phyloP scores from a whole-genome alignment of 768 basidiomycete species.

The Podaxis sp. region DNA sequence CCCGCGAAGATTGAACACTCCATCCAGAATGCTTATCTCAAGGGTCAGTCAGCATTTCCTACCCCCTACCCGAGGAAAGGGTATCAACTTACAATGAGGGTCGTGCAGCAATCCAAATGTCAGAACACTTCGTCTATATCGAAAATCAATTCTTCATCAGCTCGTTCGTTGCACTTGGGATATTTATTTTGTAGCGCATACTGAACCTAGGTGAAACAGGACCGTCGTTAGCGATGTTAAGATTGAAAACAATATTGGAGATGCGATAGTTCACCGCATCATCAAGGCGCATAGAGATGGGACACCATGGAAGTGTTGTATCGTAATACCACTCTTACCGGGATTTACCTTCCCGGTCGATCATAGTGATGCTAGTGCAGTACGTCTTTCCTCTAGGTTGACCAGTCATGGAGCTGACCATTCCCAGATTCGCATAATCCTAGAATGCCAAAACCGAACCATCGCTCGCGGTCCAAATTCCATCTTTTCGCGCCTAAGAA shows the following conservation, averaged over 20 bases:
- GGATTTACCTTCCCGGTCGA: constrained; percentile 95
- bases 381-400: constrained; percentile 36
- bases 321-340: constrained; percentile 88
- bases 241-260: constrained; percentile 93
- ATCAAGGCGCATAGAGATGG: constrained; percentile 81
- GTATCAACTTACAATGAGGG: neutral
- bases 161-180: constrained; percentile 51
- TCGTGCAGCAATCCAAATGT: constrained; percentile 80
- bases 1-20: constrained; percentile 82
- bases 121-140: constrained; percentile 98
- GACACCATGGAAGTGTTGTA: constrained; percentile 88
- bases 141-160: constrained; percentile 94
- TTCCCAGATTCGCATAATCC: constrained; percentile 81
- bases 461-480: constrained; percentile 88
- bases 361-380: constrained; percentile 89
- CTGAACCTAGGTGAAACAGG: constrained; percentile 34
- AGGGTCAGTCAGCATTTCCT: constrained; percentile 49
- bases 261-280: constrained; percentile 89
- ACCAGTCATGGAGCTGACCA: neutral
- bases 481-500: constrained; percentile 82
- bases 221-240: constrained; percentile 83
- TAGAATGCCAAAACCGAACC: constrained; percentile 93
- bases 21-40: constrained; percentile 91
- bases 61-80: neutral
- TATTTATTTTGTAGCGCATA: neutral